Base-by-base conservation (phyloP, 345 rosid genomes). In the Sonneratia caseolaris region DNA sequence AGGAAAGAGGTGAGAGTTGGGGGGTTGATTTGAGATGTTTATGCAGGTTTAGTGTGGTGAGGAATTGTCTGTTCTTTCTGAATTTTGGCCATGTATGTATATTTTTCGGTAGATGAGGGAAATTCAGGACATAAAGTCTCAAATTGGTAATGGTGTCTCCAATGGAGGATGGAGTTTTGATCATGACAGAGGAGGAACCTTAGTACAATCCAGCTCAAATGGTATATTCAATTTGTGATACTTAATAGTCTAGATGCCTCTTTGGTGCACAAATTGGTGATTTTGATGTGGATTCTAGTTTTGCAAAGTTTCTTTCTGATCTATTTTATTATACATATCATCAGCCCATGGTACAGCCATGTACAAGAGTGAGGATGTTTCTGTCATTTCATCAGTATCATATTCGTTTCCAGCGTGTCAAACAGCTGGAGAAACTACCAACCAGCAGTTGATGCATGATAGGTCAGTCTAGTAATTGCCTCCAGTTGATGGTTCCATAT, bases 1-100 rank as follows among this genome's bases (percentile, higher is more conserved):
- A 83, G 81, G 76, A 86, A 83, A 81, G 85, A 84, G 91, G 91
- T 85, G 76, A 53, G 43, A 21, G 48, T 18, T 47, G 13, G 13
- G 13, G 18, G 35, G 70, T 24, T 68, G 38, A 35, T 35, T 27
- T 3, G 15, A 12, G 49, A 7, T 68, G 32, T 24, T 21, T 14
- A 37, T 55, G 43, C 70, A 71, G 42, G 37, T 5, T 40, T 27
- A 61, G 15, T 51, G 18, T 27, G 7, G 37, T 6, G 7, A 15
- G 55, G 55, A 4, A 43, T 68, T 48, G 3, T 48, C 32, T 68
- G 49, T 68, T 68, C 37, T 68, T 43, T n/a, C 38, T 62, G 38
- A 27, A 27, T 13, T 62, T 27, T 62, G 37, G 37, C 27, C 19
- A 14, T 11, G 7, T 22, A 24, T 24, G 36, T 62, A n/a, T 35